These are phyloP conservation scores for Russula emetica DNA, from an alignment of 768 basidiomycete species.

Conservation along the genomic window DNA sequence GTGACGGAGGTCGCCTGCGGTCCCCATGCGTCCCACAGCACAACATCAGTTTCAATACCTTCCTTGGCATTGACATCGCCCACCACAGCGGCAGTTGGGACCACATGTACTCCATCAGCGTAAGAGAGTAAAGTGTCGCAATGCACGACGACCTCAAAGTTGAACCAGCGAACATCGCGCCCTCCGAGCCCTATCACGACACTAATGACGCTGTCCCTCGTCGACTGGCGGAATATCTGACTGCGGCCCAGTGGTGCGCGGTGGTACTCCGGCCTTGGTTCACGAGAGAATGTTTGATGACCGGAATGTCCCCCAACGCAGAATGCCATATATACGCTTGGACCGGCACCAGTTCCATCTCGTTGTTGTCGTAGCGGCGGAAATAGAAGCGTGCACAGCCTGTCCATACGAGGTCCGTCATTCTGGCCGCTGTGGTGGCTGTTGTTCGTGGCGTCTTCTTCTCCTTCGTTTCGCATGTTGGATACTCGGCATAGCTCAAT, in stretches of 20 bases:
- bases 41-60: not conserved
- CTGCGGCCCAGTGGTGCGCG: not conserved
- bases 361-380: not conserved
- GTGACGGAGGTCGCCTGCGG: not conserved
- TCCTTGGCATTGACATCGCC: too few relatives aligned
- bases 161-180: not conserved
- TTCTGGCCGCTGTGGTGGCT: not conserved
- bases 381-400: not conserved
- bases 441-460: not conserved
- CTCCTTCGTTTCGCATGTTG: not conserved
- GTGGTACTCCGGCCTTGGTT: not conserved
- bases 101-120: not conserved
- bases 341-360: not conserved
- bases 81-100: too few relatives aligned
- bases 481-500: slow-evolving; percentile 3
- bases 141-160: not conserved
- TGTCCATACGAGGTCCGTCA: not conserved
- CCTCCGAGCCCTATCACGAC: not conserved
- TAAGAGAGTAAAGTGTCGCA: not conserved
- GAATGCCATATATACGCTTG: not conserved
- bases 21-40: slow-evolving; percentile 8
- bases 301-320: not conserved
- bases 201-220: not conserved
- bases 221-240: not conserved
- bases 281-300: not conserved